phyloP scores from a whole-genome alignment of 805 yeast species.

The Limtongia smithiae region DNA sequence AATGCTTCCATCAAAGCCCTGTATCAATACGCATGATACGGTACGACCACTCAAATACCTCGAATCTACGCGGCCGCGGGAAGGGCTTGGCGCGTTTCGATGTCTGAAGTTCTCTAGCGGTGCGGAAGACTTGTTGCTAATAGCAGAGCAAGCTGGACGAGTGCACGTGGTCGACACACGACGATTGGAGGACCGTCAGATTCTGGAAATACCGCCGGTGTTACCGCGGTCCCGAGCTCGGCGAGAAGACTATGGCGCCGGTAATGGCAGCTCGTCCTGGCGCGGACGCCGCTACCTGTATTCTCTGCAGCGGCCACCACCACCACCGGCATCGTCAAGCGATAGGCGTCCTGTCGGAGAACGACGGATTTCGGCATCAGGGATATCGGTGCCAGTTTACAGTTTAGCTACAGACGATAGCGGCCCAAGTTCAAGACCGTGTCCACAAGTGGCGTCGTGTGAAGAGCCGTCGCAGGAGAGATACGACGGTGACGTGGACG shows the following conservation, averaged over 20 bases:
- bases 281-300: too few species aligned
- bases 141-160: constrained; percentile 82
- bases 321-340: too few species aligned
- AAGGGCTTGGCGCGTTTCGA: constrained; percentile 61
- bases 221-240: too few species aligned
- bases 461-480: not conserved
- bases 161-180: constrained; percentile 82
- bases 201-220: constrained; percentile 43
- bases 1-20: constrained; percentile 50
- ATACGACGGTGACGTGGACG: not conserved
- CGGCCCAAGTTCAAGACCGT: too few species aligned
- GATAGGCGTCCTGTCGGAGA: too few species aligned
- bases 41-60: constrained; percentile 38
- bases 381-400: too few species aligned
- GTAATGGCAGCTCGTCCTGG: not conserved
- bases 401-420: not conserved
- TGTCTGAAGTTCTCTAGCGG: constrained; percentile 60
- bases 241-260: not conserved
- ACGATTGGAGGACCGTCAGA: constrained; percentile 69
- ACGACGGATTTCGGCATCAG: too few species aligned
- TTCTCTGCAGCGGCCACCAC: too few species aligned
- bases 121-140: constrained; percentile 68
- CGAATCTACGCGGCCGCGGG: constrained; percentile 43
- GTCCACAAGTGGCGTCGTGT: not conserved
- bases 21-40: constrained; percentile 36